phyloP scores from a whole-genome alignment of 2,329 filamentous ascomycete species.

The Zymoseptoria brevis region DNA sequence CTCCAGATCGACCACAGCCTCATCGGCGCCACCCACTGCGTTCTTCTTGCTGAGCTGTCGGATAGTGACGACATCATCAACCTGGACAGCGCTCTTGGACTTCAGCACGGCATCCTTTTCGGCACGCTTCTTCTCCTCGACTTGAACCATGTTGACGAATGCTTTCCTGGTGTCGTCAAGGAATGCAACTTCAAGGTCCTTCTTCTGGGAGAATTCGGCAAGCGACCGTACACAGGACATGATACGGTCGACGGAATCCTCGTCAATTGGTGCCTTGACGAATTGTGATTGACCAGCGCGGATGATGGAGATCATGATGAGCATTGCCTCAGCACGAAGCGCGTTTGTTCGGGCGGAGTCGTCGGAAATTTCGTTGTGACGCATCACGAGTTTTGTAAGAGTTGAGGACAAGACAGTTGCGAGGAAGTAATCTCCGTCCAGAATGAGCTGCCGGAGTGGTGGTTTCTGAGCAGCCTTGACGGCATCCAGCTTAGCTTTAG shows the following conservation, averaged over 20 bases:
- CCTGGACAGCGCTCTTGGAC: slow-evolving; percentile 87
- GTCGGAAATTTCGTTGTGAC: slow-evolving; percentile 84
- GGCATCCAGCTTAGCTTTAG: slow-evolving; percentile 84
- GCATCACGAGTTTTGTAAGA: slow-evolving; percentile 95
- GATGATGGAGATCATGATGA: slow-evolving; percentile 99
- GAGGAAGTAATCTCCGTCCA: slow-evolving; percentile 95
- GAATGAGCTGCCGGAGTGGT: slow-evolving; percentile 83
- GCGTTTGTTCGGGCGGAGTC: slow-evolving; percentile 86
- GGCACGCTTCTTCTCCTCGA: slow-evolving; percentile 95
- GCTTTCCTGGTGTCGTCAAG: slow-evolving; percentile 90
- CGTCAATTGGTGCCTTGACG: slow-evolving; percentile 92
- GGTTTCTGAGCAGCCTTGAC: slow-evolving; percentile 97
- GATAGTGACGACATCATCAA: slow-evolving; percentile 90
- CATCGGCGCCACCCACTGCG: slow-evolving; percentile 65
- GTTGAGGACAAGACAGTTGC: slow-evolving; percentile 93
- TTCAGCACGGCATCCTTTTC: slow-evolving; percentile 88
- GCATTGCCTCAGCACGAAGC: slow-evolving; percentile 91
- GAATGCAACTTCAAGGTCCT: slow-evolving; percentile 86
- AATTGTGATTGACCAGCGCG: slow-evolving; percentile 98
- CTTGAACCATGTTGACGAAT: slow-evolving; percentile 93
- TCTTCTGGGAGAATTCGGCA: slow-evolving; percentile 80
- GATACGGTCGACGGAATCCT: slow-evolving; percentile 95
- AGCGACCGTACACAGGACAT: slow-evolving; percentile 95
- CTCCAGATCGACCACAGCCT: slow-evolving; percentile 83
- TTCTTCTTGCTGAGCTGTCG: slow-evolving; percentile 92